phyloP scores from a whole-genome alignment of 75 land plant species.

The Picea sitchensis region DNA sequence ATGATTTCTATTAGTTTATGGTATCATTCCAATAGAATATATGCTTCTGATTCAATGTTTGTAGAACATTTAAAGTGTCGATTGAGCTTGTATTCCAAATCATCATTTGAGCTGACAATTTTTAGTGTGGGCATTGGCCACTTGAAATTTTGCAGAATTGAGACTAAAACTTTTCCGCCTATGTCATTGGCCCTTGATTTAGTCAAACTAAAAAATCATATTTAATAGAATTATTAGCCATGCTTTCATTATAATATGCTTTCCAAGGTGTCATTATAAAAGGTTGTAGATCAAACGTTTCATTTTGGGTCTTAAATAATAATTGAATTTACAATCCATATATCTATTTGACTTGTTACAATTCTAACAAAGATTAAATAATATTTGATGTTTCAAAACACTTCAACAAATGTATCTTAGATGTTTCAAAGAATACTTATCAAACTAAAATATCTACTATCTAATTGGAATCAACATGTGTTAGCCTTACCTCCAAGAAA shows the following conservation, averaged over 20 bases:
- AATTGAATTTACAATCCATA: too few relatives aligned
- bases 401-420: too few relatives aligned
- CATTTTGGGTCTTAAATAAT: background rate
- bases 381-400: too few relatives aligned
- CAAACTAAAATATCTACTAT: too few relatives aligned
- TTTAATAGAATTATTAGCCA: background rate
- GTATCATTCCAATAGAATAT: background rate
- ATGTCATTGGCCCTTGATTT: background rate
- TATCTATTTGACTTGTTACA: too few relatives aligned
- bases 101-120: constrained; percentile 4
- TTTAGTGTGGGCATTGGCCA: constrained; percentile 1
- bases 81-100: constrained; percentile 19
- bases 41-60: constrained; percentile 40
- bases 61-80: constrained; percentile 40
- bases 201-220: background rate
- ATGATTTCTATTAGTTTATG: background rate
- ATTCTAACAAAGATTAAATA: too few relatives aligned
- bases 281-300: background rate
- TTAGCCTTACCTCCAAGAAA: too few relatives aligned
- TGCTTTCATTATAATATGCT: background rate
- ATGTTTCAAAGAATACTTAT: too few relatives aligned
- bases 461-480: too few relatives aligned
- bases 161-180: background rate
- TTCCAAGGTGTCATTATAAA: background rate
- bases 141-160: background rate